Evolutionary conservation across 2,329 filamentous ascomycete species (phyloP).

Genomic region (Remersonia thermophila): DNA sequence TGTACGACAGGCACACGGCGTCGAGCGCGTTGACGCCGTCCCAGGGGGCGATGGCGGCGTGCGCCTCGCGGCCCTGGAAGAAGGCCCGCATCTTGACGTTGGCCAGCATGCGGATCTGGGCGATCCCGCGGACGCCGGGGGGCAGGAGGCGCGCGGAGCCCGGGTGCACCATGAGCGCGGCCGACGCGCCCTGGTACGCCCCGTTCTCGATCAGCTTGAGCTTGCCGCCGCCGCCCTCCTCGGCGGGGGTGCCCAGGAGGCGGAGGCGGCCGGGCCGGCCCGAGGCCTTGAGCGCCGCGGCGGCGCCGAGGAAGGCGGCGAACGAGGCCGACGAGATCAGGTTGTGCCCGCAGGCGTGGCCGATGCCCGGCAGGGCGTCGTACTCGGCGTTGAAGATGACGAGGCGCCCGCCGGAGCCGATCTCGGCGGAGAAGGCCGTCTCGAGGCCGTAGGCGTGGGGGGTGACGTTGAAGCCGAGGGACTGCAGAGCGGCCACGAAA

Average conservation of each 20-base stretch:
- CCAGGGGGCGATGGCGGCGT: constrained; percentile 37
- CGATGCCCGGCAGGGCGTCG: constrained; percentile 35
- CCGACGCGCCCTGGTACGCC: constrained; percentile 22
- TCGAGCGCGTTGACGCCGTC: constrained; percentile 39
- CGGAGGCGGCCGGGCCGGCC: constrained; percentile 24
- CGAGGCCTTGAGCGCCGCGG: constrained; percentile 22
- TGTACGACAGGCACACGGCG: constrained; percentile 30
- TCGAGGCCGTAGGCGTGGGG: constrained; percentile 37
- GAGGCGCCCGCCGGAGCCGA: constrained; percentile 29
- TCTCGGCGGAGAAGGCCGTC: constrained; percentile 38
- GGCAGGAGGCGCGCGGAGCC: constrained; percentile 16
- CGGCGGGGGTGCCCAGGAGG: constrained; percentile 31
- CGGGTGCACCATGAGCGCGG: constrained; percentile 31
- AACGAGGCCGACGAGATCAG: constrained; percentile 31
- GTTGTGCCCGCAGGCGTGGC: constrained; percentile 35
- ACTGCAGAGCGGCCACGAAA: constrained; percentile 32
- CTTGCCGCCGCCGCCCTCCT: constrained; percentile 33
- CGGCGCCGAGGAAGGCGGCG: constrained; percentile 28
- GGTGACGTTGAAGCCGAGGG: constrained; percentile 33
- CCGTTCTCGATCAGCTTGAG: constrained; percentile 23
- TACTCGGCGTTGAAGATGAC: constrained; percentile 34
- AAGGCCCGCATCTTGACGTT: constrained; percentile 25
- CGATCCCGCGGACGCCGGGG: constrained; percentile 13
- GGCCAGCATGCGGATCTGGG: constrained; percentile 19
- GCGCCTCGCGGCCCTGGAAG: constrained; percentile 33